Evolutionary conservation across 140 eudicot species (phyloP), one percentile per base, ranked within the genome.

Genomic region (Anethum foeniculum): DNA sequence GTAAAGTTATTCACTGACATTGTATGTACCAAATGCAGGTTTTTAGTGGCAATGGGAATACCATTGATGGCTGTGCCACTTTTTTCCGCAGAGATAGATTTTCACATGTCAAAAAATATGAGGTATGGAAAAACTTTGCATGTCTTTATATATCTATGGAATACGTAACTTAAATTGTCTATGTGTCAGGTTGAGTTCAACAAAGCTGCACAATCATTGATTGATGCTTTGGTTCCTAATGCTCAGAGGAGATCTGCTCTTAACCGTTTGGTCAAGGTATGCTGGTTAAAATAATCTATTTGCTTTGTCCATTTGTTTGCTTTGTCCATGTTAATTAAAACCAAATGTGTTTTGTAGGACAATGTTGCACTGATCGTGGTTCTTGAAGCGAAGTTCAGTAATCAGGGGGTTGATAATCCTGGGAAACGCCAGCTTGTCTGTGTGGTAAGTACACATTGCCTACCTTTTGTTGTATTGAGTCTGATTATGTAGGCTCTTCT

Each of bases 401-500:
- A 92, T 81, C 96, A 87, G 68, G 96, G 96, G 23, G 82, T 86
- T 76, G 98, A 94, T 79, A 90, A 84, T 84, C 97, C 85, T 16
- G 98, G 98, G 83, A 94, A 92, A 83, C 89, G 96, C 27, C 98
- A 94, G 89, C 98, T 94, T 74, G 92, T 94, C 83, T 94, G 98
- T 88, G 98, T 94, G 94, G 98, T 94, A 88, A 86, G 90, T n/a
- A 41, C 13, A 47, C 67, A 75, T 52, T 74, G 21, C 58, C 48
- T 39, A n/a, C 34, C 54, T 14, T 8, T 1, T 54, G 3, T 38
- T 28, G 9, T 8, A 44, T 16, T 47, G 76, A 43, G 74, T 43
- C 34, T 25, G 56, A 77, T 65, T 47, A 23, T 28, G 79, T 23
- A 0, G 77, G 56, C n/a, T 73, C 54, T 13, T 43, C 30, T 74